Base-by-base conservation (phyloP, 495 filamentous ascomycete genomes). In the Trichoderma gamsii region DNA sequence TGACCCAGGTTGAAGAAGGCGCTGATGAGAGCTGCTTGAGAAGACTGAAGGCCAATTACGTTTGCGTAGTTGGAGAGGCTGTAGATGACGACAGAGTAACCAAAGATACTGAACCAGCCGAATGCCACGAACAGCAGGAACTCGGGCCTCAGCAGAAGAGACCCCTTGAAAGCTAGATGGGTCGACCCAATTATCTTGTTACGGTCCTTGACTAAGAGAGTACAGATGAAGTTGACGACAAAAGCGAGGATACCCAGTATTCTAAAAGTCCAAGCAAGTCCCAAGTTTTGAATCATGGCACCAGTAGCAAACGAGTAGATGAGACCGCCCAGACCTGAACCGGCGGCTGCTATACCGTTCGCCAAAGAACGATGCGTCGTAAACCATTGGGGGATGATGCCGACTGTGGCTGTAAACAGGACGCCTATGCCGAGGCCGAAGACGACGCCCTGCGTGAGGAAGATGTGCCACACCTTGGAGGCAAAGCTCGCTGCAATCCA, bases 381-480 rank as follows among this genome's bases (percentile, higher is more conserved):
- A 74, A 93, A 93, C 90, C 90, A 92, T 68, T 91, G 89, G 2
- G 88, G 85, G 0, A 87, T 79, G 63, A 91, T 85, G 13, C 84
- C 83, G 13, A 89, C 85, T 56, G 82, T 86, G 32, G 84, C 85
- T 13, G 88, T 87, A 75, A 91, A 93, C 8, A 90, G 78, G 67
- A 92, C 86, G 2, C 90, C 89, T 82, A 91, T 87, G 3, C 89
- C 90, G 71, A 82, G 82, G 32, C 90, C 90, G 71, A 91, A 90
- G 59, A 85, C 83, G 32, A 91, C 74, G n/a, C 88, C 90, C 73
- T 91, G 88, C 41, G 80, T 84, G 15, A 92, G 82, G 70, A 90
- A 90, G 21, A 89, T 79, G 29, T 89, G 87, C 88, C 88, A 90
- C 69, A 87, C 82, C 64, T 82, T 70, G 12, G 76, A 82, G 18